Base-by-base conservation (phyloP, 805 yeast species). In the Barnettozyma populi region DNA sequence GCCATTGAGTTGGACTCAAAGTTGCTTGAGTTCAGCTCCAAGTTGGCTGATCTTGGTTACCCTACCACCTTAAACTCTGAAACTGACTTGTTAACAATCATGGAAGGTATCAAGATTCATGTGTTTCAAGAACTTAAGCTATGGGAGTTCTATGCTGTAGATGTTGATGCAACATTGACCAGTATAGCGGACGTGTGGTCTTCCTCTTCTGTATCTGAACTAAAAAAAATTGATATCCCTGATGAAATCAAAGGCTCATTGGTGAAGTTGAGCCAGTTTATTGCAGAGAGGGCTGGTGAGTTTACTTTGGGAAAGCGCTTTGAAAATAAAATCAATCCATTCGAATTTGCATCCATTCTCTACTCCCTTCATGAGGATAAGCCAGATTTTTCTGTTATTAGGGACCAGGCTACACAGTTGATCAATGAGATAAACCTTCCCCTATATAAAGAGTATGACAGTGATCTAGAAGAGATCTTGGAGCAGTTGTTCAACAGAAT, bases 131-230 rank as follows among this genome's bases (percentile, higher is more conserved):
- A 75, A 5, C 66, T 88, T 46, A 76, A 81, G 52, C 71, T 92
- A 46, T 92, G 99, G 99, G 90, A 92, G 65, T 92, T 67, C 64
- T 94, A 90, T 62, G 90, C 84, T 5, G 71, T 90, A 32, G 75
- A 89, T 61, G 82, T 79, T 37, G 53, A 59, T 6, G 57, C 56
- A 3, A 71, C 75, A 10, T 56, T 81, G 14, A 57, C 59, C 1
- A 65, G 67, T 5, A 54, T 83, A 10, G 64, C 69, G 49, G 46
- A 59, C 0, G 49, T 55, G 19, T 79, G 79, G 75, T 52, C 57
- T 11, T 35, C 52, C 0, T 29, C 49, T 5, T 42, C 46, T 14
- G 13, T 45, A 3, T 27, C 43, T 6, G 45, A 51, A 27, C 50
- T 59, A n/a, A 56, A 48, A 50, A 60, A 52, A 3, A 66, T 78